Evolutionary conservation across 768 basidiomycete genomes (phyloP), one percentile per base, ranked within the genome.

Genomic region (Russula brevipes): DNA sequence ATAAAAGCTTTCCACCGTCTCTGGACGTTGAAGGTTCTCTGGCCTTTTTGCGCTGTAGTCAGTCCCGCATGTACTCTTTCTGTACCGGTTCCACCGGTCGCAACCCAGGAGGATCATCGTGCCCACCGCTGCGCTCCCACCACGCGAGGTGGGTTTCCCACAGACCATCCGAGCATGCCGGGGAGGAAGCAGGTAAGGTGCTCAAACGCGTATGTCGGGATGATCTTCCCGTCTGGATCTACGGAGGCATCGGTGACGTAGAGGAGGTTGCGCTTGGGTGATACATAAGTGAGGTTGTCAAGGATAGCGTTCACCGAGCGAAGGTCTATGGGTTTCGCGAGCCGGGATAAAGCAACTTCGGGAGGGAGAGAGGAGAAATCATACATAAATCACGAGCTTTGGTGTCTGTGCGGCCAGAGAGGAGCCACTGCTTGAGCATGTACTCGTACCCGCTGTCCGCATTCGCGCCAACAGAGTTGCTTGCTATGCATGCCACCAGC

Each of bases 151-250:
- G 57, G 19, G 41, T 53, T 33, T 17, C 19, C 66, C 66, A 66
- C 35, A 8, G 47, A 5, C 45, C 14, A 3, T 41, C 39, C 39
- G 54, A 92, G 78, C 12, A 90, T 73, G 30, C 87, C 90, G 0
- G 89, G 89, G 50, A 89, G 79, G 76, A 91, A 92, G 73, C 89
- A 91, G 10, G 88, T 85, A 44, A 92, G 76, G 69, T 92, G 89
- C 64, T 91, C 89, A 57, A 91, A 85, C n/a, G 70, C 72, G 66
- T 87, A 83, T 12, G 79, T 33, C 71, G 71, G 66, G 11, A 0
- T 3, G 5, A 64, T 10, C 0, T 5, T 24, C n/a, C 59, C 41
- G 2, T 12, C 3, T 16, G 70, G 66, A 16, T 62, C 17, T 12
- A 35, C 54, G 6, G 35, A 14, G 50, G 76, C 75, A 70, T 88